Evolutionary conservation across 2,329 filamentous ascomycete genomes (phyloP).

Genomic region (Hawksworthiomyces lignivorus): DNA sequence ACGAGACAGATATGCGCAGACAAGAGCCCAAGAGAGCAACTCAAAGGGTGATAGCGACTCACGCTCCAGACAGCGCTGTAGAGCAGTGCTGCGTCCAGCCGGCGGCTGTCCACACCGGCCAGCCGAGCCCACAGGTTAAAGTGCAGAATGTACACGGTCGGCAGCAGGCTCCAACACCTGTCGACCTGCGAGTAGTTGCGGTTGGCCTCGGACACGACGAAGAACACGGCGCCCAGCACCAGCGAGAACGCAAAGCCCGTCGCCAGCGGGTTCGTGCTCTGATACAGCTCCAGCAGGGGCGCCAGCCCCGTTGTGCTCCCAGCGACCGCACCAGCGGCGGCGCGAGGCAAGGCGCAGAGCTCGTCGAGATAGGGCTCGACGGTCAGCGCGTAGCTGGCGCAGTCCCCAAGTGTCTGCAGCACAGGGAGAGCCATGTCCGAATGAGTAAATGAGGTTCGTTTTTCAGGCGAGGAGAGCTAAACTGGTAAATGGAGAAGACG

Average conservation of each 20-base stretch:
- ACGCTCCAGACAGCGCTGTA: conserved; percentile 76
- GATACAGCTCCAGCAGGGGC: conserved; percentile 60
- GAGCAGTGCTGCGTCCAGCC: conserved; percentile 64
- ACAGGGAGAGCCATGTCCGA: conserved; percentile 59
- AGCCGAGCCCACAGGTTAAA: conserved; percentile 76
- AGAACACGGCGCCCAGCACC: conserved; percentile 61
- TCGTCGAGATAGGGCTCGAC: conserved; percentile 68
- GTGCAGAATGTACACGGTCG: conserved; percentile 78
- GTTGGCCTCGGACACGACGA: conserved; percentile 76
- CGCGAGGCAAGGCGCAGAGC: conserved; percentile 60
- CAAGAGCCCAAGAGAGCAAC: too few relatives aligned
- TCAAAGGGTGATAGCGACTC: conserved; percentile 26
- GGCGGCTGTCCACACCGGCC: conserved; percentile 59
- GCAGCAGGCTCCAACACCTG: conserved; percentile 82
- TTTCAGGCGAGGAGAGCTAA: too few relatives aligned
- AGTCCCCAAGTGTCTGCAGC: conserved; percentile 64
- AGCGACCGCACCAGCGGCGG: conserved; percentile 51
- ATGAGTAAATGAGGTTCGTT: too few relatives aligned
- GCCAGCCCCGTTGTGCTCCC: conserved; percentile 31
- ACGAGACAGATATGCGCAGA: background rate
- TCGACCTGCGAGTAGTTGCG: conserved; percentile 97
- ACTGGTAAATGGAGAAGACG: too few relatives aligned
- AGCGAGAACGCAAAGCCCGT: conserved; percentile 66
- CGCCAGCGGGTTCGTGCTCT: conserved; percentile 79
- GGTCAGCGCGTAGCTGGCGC: conserved; percentile 65